These are phyloP conservation scores for Adansonia rubrostipa DNA, from an alignment of 441 rosid species.

Conservation along the genomic window DNA sequence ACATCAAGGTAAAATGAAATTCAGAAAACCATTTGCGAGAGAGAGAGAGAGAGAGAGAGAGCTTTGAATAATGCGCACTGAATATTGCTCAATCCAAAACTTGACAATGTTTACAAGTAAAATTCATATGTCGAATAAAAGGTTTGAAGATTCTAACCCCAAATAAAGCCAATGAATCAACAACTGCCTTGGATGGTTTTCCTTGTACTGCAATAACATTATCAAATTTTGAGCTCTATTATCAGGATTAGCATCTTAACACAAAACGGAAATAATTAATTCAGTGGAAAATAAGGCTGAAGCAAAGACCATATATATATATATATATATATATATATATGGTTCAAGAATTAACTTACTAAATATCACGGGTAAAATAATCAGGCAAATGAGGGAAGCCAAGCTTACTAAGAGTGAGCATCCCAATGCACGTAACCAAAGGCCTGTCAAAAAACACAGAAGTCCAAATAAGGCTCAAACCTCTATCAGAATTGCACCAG, in stretches of 20 bases:
- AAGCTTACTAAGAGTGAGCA: slow-evolving; percentile 98
- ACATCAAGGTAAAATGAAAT: slow-evolving; percentile 30
- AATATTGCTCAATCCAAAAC: not conserved
- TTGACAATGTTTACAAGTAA: not conserved
- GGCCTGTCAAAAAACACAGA: slow-evolving; percentile 41
- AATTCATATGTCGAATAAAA: not conserved
- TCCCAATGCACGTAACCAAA: slow-evolving; percentile 86
- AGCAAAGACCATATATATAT: slow-evolving; percentile 17
- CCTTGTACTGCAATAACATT: slow-evolving; percentile 63
- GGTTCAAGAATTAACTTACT: slow-evolving; percentile 49
- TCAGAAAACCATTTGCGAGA: slow-evolving; percentile 16
- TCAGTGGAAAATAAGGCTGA: slow-evolving; percentile 7
- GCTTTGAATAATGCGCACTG: not conserved
- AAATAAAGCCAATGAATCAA: slow-evolving; percentile 74
- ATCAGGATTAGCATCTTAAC: slow-evolving; percentile 16
- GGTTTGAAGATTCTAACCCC: slow-evolving; percentile 59
- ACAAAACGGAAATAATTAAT: not conserved
- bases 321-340: not conserved
- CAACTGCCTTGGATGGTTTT: slow-evolving; percentile 69
- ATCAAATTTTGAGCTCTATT: not conserved
- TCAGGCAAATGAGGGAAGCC: slow-evolving; percentile 89
- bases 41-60: slow-evolving; percentile 14
- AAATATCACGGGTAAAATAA: slow-evolving; percentile 82
- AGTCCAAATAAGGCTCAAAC: not conserved
- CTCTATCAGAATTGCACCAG: not conserved